A percentile compares a stretch with the other conserved stretches of the same genome.
Conservation (phyloP, 257 asterid species). For the Marsdenia floribunda region DNA sequence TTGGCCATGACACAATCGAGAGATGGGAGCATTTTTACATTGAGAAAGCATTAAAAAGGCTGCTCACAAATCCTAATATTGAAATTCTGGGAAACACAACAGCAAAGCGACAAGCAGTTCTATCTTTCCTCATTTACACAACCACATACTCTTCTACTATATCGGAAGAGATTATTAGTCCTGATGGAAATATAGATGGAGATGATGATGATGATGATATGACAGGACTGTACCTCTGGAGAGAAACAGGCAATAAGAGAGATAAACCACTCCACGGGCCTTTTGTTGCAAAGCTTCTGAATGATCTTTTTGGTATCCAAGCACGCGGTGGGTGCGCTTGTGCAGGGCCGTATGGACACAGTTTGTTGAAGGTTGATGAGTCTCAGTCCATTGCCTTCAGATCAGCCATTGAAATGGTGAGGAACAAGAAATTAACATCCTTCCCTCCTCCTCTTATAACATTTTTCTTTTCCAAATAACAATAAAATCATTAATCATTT, state of each 20-base stretch:
- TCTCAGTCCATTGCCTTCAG: constrained; percentile 37
- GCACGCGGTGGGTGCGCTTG: constrained; percentile 83
- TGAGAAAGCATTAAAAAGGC: constrained; percentile 36
- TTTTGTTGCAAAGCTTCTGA: constrained; percentile 63
- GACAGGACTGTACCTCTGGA: constrained; percentile 23
- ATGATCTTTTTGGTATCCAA: constrained; percentile 72
- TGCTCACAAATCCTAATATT: constrained; percentile 34
- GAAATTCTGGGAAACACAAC: constrained; percentile 43
- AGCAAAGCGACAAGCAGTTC: constrained; percentile 48
- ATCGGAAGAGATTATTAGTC: not conserved
- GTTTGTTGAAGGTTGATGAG: constrained; percentile 37
- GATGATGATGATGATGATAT: not conserved
- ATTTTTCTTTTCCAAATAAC: not conserved
- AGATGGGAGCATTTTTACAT: constrained; percentile 33
- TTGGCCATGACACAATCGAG: constrained; percentile 37
- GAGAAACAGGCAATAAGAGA: constrained; percentile 20
- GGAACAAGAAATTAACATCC: not conserved
- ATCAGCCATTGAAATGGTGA: constrained; percentile 42
- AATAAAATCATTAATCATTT: no score
- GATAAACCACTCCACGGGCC: constrained; percentile 60
- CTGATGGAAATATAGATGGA: not conserved
- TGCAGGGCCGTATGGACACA: constrained; percentile 68
- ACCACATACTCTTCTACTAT: constrained; percentile 17
- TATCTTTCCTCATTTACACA: constrained; percentile 50
- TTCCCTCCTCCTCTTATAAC: no score